Evolutionary conservation across 208 protist species (phyloP).

Genomic region (Kentomonas sorsogonicus): DNA sequence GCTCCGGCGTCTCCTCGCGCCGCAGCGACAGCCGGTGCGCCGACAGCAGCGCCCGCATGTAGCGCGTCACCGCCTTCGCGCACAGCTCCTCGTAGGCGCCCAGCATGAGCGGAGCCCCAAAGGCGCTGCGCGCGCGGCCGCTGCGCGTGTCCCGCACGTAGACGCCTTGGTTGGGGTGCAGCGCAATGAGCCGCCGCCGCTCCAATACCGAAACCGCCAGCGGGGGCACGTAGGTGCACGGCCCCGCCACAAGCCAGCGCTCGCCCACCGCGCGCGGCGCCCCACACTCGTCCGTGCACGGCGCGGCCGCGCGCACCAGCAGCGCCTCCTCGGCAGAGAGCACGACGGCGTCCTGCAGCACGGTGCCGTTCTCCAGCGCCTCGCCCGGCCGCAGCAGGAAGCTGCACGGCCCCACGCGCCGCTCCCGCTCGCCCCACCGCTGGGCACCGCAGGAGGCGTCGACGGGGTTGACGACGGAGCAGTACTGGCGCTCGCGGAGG

Average conservation of each 20-base stretch:
- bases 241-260: slow-evolving; percentile 93
- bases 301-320: slow-evolving; percentile 43
- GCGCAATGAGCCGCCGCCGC: slow-evolving; percentile 73
- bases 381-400: slow-evolving; percentile 62
- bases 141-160: slow-evolving; percentile 93
- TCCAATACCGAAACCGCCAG: slow-evolving; percentile 90
- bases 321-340: slow-evolving; percentile 49
- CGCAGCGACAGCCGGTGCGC: slow-evolving; percentile 40
- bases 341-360: slow-evolving; percentile 29
- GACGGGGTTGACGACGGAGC: slow-evolving; percentile 12
- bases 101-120: slow-evolving; percentile 57
- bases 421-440: slow-evolving; percentile 22
- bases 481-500: slow-evolving; percentile 24
- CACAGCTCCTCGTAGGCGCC: slow-evolving; percentile 72
- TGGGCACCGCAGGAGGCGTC: slow-evolving; percentile 9
- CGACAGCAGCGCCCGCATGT: slow-evolving; percentile 44
- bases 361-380: slow-evolving; percentile 18
- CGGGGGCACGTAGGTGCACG: slow-evolving; percentile 88
- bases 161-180: slow-evolving; percentile 93
- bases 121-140: slow-evolving; percentile 52
- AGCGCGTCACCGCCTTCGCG: slow-evolving; percentile 55
- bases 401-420: slow-evolving; percentile 27
- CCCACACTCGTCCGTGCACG: slow-evolving; percentile 19
- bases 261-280: slow-evolving; percentile 25
- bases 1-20: slow-evolving; percentile 15